phyloP scores from a whole-genome alignment of 1,139 yeast species.

The Candida frijolesensis region DNA sequence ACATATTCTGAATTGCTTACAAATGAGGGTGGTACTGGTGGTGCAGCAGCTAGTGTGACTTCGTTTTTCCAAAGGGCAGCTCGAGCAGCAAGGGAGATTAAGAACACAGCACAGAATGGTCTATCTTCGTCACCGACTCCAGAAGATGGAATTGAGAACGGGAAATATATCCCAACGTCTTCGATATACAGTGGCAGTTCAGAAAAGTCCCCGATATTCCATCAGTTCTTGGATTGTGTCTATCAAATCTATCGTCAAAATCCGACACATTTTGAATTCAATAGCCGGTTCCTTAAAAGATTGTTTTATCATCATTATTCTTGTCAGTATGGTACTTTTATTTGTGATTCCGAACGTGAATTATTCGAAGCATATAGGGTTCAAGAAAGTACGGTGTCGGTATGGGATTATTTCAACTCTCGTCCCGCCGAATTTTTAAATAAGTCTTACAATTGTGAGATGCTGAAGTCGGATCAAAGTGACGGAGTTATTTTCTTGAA shows the following conservation, averaged over 20 bases:
- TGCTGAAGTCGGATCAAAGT: conserved; percentile 26
- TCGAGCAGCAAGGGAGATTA: conserved; percentile 46
- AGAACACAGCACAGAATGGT: conserved; percentile 36
- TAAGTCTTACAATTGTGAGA: conserved; percentile 33
- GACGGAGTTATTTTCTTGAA: conserved; percentile 66
- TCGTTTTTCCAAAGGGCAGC: conserved; percentile 44
- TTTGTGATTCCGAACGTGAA: conserved; percentile 75
- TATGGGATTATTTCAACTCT: conserved; percentile 92
- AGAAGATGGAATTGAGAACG: conserved; percentile 11
- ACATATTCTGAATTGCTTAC: conserved; percentile 10
- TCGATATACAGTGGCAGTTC: conserved; percentile 40
- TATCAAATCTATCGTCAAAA: conserved; percentile 75
- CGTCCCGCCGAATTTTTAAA: conserved; percentile 73
- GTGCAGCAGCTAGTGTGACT: conserved; percentile 22
- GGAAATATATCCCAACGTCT: conserved; percentile 8
- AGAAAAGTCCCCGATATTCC: conserved; percentile 84
- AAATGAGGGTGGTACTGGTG: conserved; percentile 14
- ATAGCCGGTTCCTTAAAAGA: conserved; percentile 83
- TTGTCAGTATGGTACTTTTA: conserved; percentile 92
- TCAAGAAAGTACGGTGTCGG: conserved; percentile 63
- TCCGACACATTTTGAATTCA: conserved; percentile 79
- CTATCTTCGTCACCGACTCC: conserved; percentile 15
- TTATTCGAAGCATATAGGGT: conserved; percentile 35
- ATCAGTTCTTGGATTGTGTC: conserved; percentile 88
- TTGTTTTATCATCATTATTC: conserved; percentile 86